phyloP scores from a whole-genome alignment of 768 basidiomycete species.

The Boletus reticulatus region DNA sequence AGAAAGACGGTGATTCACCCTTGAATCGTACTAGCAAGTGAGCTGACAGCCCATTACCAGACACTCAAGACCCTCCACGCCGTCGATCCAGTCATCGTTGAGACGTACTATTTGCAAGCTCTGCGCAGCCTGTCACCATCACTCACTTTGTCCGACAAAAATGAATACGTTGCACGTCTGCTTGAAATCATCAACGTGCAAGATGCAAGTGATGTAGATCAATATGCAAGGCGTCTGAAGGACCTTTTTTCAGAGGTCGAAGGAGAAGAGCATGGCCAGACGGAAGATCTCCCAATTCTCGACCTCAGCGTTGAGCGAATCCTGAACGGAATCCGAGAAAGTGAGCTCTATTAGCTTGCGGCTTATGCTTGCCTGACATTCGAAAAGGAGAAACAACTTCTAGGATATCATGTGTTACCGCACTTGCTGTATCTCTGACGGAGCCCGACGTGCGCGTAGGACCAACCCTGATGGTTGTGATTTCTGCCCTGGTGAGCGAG shows the following conservation, averaged over 20 bases:
- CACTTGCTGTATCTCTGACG: slow-evolving; percentile 42
- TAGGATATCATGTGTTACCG: slow-evolving; percentile 43
- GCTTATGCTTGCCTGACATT: slow-evolving; percentile 10
- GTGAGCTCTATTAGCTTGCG: slow-evolving; percentile 36
- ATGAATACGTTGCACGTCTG: slow-evolving; percentile 45
- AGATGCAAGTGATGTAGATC: slow-evolving; percentile 49
- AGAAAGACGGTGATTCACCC: slow-evolving; percentile 52
- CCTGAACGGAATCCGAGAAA: slow-evolving; percentile 46
- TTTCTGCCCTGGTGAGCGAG: slow-evolving; percentile 67
- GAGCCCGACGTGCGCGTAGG: slow-evolving; percentile 40
- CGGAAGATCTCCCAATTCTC: slow-evolving; percentile 41
- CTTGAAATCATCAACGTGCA: slow-evolving; percentile 55
- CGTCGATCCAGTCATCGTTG: slow-evolving; percentile 59
- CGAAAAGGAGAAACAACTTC: slow-evolving; percentile 40
- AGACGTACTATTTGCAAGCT: slow-evolving; percentile 49
- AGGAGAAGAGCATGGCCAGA: slow-evolving; percentile 26
- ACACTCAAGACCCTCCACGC: slow-evolving; percentile 55
- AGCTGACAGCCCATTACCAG: slow-evolving; percentile 36
- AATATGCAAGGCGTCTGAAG: slow-evolving; percentile 53
- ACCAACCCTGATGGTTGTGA: slow-evolving; percentile 64
- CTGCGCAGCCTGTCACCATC: slow-evolving; percentile 37
- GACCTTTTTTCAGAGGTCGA: slow-evolving; percentile 40
- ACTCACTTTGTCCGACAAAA: slow-evolving; percentile 35
- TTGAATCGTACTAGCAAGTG: background rate
- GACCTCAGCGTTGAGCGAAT: slow-evolving; percentile 58